Evolutionary conservation across 1,139 yeast genomes (phyloP), one percentile per base, ranked within the genome.

Genomic region (Pichiaceae sp.): DNA sequence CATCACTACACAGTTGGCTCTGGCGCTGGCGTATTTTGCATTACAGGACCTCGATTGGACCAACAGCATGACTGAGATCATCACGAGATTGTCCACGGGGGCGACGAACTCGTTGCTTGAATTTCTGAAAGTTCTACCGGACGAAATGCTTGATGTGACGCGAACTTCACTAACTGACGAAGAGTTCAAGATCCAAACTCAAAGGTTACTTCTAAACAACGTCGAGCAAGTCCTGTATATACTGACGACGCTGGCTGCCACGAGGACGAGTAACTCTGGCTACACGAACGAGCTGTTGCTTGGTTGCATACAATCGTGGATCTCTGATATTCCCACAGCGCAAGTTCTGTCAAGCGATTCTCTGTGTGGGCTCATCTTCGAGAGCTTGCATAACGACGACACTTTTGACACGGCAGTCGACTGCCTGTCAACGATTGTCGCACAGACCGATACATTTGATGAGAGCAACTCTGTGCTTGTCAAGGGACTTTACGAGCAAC

Each of bases 361-460:
- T 1, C 61, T 91, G 35, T 74, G 89, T 20, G 65, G 72, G 12
- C 61, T 87, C 39, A 72, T 89, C 20, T 84, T 87, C 55, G 70
- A 68, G 37, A 81, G 94, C 1, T 63, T 91, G 34, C 54, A 70
- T 8, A 65, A 70, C 37, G 82, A 77, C 25, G 76, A 75, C 18
- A 74, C 85, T 2, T 86, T 89, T 54, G 96, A 89, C 38, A 77
- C 83, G n/a, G 80, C 96, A 0, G 69, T 84, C 25, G 97, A 89
- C 42, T 85, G 96, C 59, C 65, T 91, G 25, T 74, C 84, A 41
- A 74, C 94, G 1, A 75, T 89, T 35, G 63, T 91, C 36, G 68
- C 76, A 35, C 96, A 89, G 59, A 86, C 96, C 1, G 69, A 82
- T 43, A 33, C 42, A 7, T 45, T 45, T n/a, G 54, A 49, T 26